A percentile compares a stretch with the other conserved stretches of the same genome.
These are phyloP conservation scores for Aspergillus quadricinctus DNA, from an alignment of 2,329 filamentous ascomycete genomes.

Conservation along the genomic window DNA sequence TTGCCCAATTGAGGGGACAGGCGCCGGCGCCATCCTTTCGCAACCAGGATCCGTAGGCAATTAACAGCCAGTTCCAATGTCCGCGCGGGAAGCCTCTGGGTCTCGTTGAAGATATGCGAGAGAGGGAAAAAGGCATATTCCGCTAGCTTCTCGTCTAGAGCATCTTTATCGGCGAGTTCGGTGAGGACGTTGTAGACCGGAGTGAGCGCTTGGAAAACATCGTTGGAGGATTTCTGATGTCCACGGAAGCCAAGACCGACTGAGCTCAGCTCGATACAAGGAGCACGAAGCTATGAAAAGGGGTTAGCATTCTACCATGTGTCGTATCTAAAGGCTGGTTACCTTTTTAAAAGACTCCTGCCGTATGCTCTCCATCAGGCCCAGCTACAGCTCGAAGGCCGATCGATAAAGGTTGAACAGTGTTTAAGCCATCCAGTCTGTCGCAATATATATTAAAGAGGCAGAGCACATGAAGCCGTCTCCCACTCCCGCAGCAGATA, in stretches of 20 bases:
- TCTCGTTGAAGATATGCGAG: conserved; percentile 75
- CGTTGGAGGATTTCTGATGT: conserved; percentile 40
- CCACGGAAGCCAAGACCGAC: conserved; percentile 49
- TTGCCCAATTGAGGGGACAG: conserved; percentile 70
- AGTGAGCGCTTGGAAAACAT: conserved; percentile 48
- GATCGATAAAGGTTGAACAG: neutral
- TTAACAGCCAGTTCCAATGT: conserved; percentile 69
- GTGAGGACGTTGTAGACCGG: conserved; percentile 37
- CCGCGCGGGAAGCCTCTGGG: conserved; percentile 65
- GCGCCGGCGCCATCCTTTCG: conserved; percentile 71
- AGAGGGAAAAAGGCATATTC: conserved; percentile 96
- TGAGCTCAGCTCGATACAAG: conserved; percentile 57
- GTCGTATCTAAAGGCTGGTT: conserved; percentile 5
- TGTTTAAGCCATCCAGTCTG: neutral
- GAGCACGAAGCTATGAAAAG: conserved; percentile 49
- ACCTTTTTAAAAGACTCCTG: conserved; percentile 43
- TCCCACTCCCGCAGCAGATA: neutral
- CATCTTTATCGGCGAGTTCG: conserved; percentile 37
- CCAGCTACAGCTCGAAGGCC: neutral
- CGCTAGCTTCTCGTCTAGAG: conserved; percentile 74
- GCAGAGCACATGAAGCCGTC: neutral
- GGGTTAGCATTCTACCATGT: conserved; percentile 16
- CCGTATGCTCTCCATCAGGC: conserved; percentile 33
- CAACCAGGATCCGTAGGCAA: conserved; percentile 69
- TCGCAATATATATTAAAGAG: too few relatives aligned